phyloP scores from a whole-genome alignment of 1,284 basidiomycete genomes.

The Fomitopsis pinicola region DNA sequence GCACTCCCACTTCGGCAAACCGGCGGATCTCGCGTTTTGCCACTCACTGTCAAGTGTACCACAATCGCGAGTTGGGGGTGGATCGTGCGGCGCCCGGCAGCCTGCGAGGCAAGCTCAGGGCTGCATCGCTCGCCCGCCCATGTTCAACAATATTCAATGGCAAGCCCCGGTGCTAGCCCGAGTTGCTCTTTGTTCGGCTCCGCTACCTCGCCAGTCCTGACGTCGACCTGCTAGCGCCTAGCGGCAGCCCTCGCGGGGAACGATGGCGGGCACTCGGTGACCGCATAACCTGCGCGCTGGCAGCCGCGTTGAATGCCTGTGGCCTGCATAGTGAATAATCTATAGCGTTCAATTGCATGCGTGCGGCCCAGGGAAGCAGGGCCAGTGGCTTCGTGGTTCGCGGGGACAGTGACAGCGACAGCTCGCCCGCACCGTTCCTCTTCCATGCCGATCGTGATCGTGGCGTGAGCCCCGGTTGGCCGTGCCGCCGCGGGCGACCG shows the following conservation, averaged over 20 bases:
- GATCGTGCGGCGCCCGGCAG: background rate
- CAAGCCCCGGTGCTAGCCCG: too few species aligned
- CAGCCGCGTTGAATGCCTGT: background rate
- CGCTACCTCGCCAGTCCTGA: too few species aligned
- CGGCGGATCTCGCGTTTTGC: background rate
- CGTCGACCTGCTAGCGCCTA: too few species aligned
- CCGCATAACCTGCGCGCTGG: too few species aligned
- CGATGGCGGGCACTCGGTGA: too few species aligned
- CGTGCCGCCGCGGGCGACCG: background rate
- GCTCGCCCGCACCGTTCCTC: background rate
- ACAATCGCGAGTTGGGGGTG: background rate
- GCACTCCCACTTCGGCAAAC: too few species aligned
- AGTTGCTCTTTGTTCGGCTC: too few species aligned
- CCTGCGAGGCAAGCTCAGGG: background rate
- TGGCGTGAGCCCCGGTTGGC: background rate
- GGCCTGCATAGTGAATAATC: background rate
- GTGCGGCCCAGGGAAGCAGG: background rate
- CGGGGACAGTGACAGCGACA: too few species aligned
- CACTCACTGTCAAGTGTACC: background rate
- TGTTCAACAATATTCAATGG: background rate
- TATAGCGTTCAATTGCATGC: background rate
- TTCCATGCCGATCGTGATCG: constrained; percentile 2
- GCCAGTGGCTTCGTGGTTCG: too few species aligned
- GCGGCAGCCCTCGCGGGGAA: too few species aligned
- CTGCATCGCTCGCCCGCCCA: background rate